phyloP scores from a whole-genome alignment of 176 grass and related monocot species.

The Carex littledalei region DNA sequence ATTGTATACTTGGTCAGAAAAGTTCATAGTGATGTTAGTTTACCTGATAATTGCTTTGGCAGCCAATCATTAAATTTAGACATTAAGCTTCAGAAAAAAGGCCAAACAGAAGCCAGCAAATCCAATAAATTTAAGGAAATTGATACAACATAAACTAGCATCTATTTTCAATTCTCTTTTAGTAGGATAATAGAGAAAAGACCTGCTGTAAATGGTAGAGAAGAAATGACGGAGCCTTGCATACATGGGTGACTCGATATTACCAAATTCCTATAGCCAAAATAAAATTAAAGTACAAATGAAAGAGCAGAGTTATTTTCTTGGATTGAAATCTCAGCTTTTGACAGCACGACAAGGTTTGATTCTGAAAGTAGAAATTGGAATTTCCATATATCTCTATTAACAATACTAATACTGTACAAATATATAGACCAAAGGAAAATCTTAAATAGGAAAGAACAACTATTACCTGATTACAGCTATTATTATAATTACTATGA shows the following conservation, averaged over 20 bases:
- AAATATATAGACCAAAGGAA: no score
- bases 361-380: not conserved
- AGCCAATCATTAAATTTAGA: not conserved
- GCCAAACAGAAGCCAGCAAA: not conserved
- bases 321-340: not conserved
- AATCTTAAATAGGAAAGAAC: no score
- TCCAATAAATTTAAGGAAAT: not conserved
- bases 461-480: no score
- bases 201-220: constrained; percentile 82
- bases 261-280: constrained; percentile 82
- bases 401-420: no score
- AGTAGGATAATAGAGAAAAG: not conserved
- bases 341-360: not conserved
- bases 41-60: not conserved
- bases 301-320: not conserved
- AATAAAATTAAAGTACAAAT: not conserved
- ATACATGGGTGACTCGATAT: constrained; percentile 95
- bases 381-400: no score
- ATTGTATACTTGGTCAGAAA: not conserved
- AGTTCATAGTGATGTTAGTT: constrained; percentile 6
- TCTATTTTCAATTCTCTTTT: not conserved
- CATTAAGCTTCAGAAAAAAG: not conserved
- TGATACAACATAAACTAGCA: not conserved
- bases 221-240: constrained; percentile 80
- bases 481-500: no score